Evolutionary conservation across 768 basidiomycete species (phyloP), one percentile per base, ranked within the genome.

Genomic region (Macrolepiota albuminosa): DNA sequence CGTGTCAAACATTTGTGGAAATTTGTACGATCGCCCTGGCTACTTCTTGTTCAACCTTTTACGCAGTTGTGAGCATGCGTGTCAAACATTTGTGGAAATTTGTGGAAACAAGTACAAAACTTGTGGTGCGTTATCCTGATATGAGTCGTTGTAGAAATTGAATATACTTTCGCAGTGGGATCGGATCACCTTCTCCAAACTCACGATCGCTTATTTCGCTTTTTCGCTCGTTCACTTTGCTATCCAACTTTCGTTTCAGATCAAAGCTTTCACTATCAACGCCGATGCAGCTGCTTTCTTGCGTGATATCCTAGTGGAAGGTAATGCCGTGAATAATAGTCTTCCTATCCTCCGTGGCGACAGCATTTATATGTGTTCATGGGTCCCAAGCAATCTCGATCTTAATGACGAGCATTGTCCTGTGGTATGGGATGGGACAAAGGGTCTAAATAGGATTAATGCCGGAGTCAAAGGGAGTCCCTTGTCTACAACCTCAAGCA

Each of bases 231-330:
- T 83, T 48, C 87, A 91, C 69, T 89, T 86, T 64, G 64, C 80
- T 58, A 69, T 89, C 60, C 90, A 91, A 71, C 76, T 91, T 63
- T 75, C 81, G 31, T 76, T 93, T 49, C 90, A 92, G 73, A 81
- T 79, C 54, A 79, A 80, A 56, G 89, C 86, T 11, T 87, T 86
- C 74, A 75, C 76, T 13, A 82, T 83, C 72, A 91, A 91, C 64
- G 78, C 78, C 9, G 63, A 78, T 21, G 87, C 88, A 6, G 81
- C 83, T 33, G 59, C 68, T 31, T 79, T 85, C 63, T 74, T 91
- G 57, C 71, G 73, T 48, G 70, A 72, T 52, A 79, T 91, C 55
- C 75, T 85, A 33, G 49, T 69, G 33, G 72, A 82, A 66, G 85
- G 82, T 34, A 70, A 83, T 62, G 78, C 79, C 7, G 71, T 75